Evolutionary conservation across 495 filamentous ascomycete genomes (phyloP).

Genomic region (Podospora australis): DNA sequence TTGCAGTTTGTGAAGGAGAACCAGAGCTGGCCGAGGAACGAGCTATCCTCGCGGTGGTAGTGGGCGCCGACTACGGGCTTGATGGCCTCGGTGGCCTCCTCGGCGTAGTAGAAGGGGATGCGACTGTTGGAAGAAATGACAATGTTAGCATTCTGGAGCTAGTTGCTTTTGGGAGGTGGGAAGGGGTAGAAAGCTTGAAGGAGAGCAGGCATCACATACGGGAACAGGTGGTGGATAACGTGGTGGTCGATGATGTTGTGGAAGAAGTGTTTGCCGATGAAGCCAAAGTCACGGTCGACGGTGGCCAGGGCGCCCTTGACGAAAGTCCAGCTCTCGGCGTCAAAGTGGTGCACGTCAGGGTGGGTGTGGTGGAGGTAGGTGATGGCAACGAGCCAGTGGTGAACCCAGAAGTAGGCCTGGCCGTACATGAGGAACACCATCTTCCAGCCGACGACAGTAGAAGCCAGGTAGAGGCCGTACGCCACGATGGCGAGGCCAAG

Average conservation of each 20-base stretch:
- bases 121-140: conserved; percentile 36
- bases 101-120: conserved; percentile 86
- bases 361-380: conserved; percentile 91
- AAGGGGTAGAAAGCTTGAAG: neutral
- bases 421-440: conserved; percentile 88
- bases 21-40: conserved; percentile 33
- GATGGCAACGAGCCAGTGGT: conserved; percentile 89
- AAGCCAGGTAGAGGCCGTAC: conserved; percentile 46
- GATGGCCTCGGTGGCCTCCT: conserved; percentile 78
- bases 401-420: conserved; percentile 92
- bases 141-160: too few species aligned
- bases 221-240: conserved; percentile 82
- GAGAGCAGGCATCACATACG: conserved; percentile 16
- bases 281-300: conserved; percentile 83
- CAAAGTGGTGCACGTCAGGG: conserved; percentile 73
- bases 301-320: conserved; percentile 80
- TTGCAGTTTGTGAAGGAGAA: conserved; percentile 26
- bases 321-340: conserved; percentile 70
- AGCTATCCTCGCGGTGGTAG: conserved; percentile 55
- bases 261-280: conserved; percentile 74
- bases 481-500: conserved; percentile 61
- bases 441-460: conserved; percentile 69
- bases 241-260: conserved; percentile 89
- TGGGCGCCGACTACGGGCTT: conserved; percentile 71
- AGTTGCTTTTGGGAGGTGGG: neutral